Evolutionary conservation across 768 basidiomycete species (phyloP).

Genomic region (Mycena floridula): DNA sequence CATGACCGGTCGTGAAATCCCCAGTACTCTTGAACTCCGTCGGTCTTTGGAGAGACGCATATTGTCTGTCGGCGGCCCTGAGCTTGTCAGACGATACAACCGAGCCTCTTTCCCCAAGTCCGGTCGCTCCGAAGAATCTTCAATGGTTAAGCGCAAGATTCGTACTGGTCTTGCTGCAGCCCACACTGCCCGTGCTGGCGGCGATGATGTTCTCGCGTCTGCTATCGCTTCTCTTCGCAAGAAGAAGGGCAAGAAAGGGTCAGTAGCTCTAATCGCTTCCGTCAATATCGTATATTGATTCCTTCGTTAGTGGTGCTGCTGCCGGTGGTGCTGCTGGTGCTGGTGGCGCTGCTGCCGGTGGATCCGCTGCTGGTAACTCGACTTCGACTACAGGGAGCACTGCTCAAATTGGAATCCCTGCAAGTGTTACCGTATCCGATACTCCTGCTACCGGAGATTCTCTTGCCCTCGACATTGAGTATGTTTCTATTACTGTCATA

Average conservation of each 20-base stretch:
- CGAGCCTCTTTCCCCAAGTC: conserved; percentile 20
- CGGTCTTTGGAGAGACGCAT: conserved; percentile 43
- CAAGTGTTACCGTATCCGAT: conserved; percentile 38
- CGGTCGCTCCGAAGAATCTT: too few species aligned
- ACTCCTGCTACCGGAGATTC: conserved; percentile 39
- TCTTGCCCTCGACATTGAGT: conserved; percentile 69
- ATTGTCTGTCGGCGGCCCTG: conserved; percentile 23
- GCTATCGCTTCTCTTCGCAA: conserved; percentile 15
- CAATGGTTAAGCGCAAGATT: conserved; percentile 9
- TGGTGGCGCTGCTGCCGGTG: conserved; percentile 2
- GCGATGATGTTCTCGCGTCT: conserved; percentile 20
- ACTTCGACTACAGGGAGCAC: too few species aligned
- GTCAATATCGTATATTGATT: not conserved
- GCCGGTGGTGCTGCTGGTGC: conserved; percentile 6
- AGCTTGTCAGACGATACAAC: conserved; percentile 26
- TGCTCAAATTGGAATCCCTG: too few species aligned
- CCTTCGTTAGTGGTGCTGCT: conserved; percentile 1
- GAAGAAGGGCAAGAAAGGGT: too few species aligned
- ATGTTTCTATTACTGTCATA: conserved; percentile 15
- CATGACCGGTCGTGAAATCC: conserved; percentile 55
- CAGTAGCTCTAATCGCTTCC: conserved; percentile 23
- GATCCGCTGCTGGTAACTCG: conserved; percentile 8
- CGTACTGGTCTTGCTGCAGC: conserved; percentile 21
- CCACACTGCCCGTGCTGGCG: conserved; percentile 9
- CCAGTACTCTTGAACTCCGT: conserved; percentile 41